phyloP scores from a whole-genome alignment of 2,329 filamentous ascomycete species.

The Ophiobolus disseminans region DNA sequence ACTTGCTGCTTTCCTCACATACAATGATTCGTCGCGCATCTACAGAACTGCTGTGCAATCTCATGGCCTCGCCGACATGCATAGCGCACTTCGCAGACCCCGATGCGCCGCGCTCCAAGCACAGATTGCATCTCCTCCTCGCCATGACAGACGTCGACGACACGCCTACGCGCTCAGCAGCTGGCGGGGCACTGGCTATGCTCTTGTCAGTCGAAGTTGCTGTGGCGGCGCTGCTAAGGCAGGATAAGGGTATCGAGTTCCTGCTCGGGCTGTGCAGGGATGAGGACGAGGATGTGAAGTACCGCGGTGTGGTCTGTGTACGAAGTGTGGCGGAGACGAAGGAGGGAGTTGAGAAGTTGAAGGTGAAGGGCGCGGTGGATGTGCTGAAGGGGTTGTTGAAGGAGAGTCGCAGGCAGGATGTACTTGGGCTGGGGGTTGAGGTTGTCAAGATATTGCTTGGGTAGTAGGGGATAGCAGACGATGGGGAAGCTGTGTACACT shows the following conservation, averaged over 20 bases:
- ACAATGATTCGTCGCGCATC: conserved; percentile 79
- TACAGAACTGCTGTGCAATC: conserved; percentile 89
- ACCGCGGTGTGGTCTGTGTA: conserved; percentile 77
- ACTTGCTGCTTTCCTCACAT: conserved; percentile 80
- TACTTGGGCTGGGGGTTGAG: conserved; percentile 74
- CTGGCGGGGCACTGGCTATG: conserved; percentile 86
- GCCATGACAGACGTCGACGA: conserved; percentile 90
- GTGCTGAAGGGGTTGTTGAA: conserved; percentile 73
- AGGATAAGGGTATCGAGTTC: conserved; percentile 74
- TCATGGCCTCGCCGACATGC: conserved; percentile 74
- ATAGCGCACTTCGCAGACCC: conserved; percentile 73
- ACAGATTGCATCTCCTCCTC: conserved; percentile 81
- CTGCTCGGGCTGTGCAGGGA: conserved; percentile 82
- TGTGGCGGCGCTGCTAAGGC: conserved; percentile 71
- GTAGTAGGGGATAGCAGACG: conserved; percentile 10
- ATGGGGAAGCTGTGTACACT: not conserved
- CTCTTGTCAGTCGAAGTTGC: conserved; percentile 80
- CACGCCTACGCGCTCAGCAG: conserved; percentile 76
- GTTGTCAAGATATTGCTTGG: conserved; percentile 71
- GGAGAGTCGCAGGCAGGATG: conserved; percentile 70
- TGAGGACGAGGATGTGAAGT: conserved; percentile 68
- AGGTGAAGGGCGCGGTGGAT: conserved; percentile 69
- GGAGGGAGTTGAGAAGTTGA: conserved; percentile 45
- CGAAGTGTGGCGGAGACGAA: conserved; percentile 74
- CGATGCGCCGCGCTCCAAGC: conserved; percentile 67